Evolutionary conservation across 345 rosid genomes (phyloP), one percentile per base, ranked within the genome.

Genomic region (Rhodamnia rubescens): DNA sequence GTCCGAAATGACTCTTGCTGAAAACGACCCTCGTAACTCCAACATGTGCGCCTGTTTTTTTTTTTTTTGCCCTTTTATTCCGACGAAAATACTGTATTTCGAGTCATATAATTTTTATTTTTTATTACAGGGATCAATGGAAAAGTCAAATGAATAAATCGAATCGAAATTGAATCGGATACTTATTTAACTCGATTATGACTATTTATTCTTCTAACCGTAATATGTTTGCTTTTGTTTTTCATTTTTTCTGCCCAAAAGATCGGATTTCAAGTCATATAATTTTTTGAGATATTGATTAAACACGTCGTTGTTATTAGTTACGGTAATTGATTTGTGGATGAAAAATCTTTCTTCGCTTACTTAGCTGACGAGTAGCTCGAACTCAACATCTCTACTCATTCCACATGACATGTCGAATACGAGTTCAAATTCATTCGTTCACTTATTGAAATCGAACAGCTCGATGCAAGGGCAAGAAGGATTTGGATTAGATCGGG

Each of bases 401-500:
- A 61, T 16, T 4, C 16, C 2, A 2, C 1, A 1, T 61, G 75
- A 7, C 22, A 7, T 61, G 15, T 61, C 18, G 42, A 7, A 29
- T 4, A 4, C 8, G 11, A 20, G 0, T 32, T 42, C 24, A 32
- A 4, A 16, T 69, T 2, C 10, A 4, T 32, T 18, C 0, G 0
- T 64, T 8, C 1, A 0, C 12, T 61, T 29, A 7, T 29, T 61
- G 10, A 61, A 61, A 59, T 59, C 2, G 1, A 64, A 32, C 8
- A 2, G 24, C 78, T 36, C 13, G 6, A 4, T 8, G 4, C 0
- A 22, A 0, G 0, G 20, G 6, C 24, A 32, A 69, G 11, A 18
- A 0, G 10, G 2, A 32, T 69, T 9, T 69, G 13, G 47, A 69
- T 69, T 0, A 3, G 78, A 32, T 64, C 0, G 1, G 24, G 27